Percentiles rank a stretch among this genome's conserved stretches.
Conservation (phyloP, 2,329 filamentous ascomycete genomes). For the Exophiala oligosperma region DNA sequence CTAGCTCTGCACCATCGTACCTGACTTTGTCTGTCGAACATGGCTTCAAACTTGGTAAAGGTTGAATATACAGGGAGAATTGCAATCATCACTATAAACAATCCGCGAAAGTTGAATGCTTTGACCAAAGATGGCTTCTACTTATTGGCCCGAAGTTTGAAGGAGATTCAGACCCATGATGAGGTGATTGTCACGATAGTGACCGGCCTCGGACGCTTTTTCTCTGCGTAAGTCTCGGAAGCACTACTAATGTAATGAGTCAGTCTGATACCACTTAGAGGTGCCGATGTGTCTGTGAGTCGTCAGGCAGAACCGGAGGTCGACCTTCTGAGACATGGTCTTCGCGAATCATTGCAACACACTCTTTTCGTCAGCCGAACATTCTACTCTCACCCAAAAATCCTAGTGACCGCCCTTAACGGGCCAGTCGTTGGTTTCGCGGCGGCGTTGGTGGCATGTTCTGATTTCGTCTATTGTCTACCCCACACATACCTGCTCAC, state of each 20-base stretch:
- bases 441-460: conserved; percentile 49
- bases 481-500: conserved; percentile 47
- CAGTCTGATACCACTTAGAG: too few species aligned
- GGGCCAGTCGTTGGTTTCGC: conserved; percentile 52
- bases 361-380: conserved; percentile 87
- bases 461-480: conserved; percentile 50
- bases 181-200: conserved; percentile 83
- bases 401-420: conserved; percentile 52
- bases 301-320: too few species aligned
- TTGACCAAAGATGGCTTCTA: conserved; percentile 72
- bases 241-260: background rate
- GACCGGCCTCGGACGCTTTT: conserved; percentile 74
- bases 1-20: too few species aligned
- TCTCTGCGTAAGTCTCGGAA: conserved; percentile 70
- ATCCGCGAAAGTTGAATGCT: conserved; percentile 82
- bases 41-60: too few species aligned
- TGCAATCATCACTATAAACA: conserved; percentile 85
- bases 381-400: conserved; percentile 80
- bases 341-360: conserved; percentile 49
- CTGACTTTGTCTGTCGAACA: too few species aligned
- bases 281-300: too few species aligned
- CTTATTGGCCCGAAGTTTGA: conserved; percentile 67
- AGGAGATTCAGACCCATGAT: conserved; percentile 72
- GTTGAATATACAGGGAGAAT: conserved; percentile 56
- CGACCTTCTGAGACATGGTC: too few species aligned